Conservation (phyloP, 2,329 filamentous ascomycete genomes). For the Elsinoe batatas region DNA sequence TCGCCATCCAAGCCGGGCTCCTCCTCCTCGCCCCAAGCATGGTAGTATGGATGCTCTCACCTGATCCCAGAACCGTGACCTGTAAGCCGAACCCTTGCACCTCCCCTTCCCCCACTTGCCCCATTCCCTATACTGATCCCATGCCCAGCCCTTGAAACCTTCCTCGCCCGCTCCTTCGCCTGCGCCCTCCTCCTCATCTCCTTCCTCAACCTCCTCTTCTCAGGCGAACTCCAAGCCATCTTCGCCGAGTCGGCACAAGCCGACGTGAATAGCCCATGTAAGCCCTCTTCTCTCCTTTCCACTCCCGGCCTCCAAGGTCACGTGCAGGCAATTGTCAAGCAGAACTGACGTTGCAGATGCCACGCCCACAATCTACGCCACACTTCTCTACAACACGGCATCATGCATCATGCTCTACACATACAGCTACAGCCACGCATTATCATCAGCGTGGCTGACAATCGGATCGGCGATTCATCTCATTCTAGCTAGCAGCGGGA, state of each 20-base stretch:
- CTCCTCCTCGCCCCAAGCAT: slow-evolving; percentile 50
- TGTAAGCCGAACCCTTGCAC: slow-evolving; percentile 22
- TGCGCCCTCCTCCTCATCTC: slow-evolving; percentile 55
- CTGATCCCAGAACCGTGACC: slow-evolving; percentile 48
- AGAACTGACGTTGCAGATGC: slow-evolving; percentile 32
- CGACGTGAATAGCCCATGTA: slow-evolving; percentile 8
- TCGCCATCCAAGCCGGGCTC: slow-evolving; percentile 34
- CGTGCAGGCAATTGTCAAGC: too few species aligned
- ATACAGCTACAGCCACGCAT: slow-evolving; percentile 46
- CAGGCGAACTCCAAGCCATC: slow-evolving; percentile 35
- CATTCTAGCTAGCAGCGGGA: slow-evolving; percentile 47
- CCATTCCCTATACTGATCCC: background rate
- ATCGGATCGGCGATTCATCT: slow-evolving; percentile 40
- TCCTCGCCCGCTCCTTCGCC: slow-evolving; percentile 61
- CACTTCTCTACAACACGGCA: slow-evolving; percentile 52
- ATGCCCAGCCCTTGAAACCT: slow-evolving; percentile 47
- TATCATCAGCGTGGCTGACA: slow-evolving; percentile 48
- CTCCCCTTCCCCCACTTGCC: background rate
- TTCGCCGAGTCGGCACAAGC: slow-evolving; percentile 1
- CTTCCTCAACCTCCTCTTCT: slow-evolving; percentile 53
- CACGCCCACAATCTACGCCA: slow-evolving; percentile 55
- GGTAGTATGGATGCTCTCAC: slow-evolving; percentile 49
- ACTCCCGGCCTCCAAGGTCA: too few species aligned
- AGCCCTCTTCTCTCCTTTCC: background rate
- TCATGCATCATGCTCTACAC: slow-evolving; percentile 56